phyloP scores from a whole-genome alignment of 2,329 filamentous ascomycete genomes.

The Neurospora crassa region DNA sequence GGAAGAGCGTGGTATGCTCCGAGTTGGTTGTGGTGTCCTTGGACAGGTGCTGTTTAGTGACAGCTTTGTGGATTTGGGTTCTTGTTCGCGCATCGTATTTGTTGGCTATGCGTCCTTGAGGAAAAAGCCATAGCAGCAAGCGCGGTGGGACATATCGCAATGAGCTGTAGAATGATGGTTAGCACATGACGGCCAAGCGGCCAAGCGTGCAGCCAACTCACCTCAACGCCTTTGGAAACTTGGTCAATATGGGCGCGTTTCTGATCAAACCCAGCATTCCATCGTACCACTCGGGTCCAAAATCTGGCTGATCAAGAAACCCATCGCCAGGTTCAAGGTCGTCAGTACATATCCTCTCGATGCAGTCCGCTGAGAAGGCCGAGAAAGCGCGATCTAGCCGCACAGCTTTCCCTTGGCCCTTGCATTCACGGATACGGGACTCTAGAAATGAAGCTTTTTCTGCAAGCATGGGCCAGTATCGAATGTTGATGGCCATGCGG shows the following conservation, averaged over 20 bases:
- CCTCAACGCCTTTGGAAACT: constrained; percentile 12
- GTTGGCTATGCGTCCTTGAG: constrained; percentile 8
- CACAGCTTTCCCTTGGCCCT: not conserved
- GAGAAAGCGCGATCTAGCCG: constrained; percentile 5
- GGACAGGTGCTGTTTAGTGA: not conserved
- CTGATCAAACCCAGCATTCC: constrained; percentile 15
- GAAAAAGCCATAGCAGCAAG: constrained; percentile 4
- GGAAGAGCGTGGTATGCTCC: constrained; percentile 15
- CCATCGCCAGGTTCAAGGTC: constrained; percentile 1
- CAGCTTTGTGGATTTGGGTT: not conserved
- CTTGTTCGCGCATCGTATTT: constrained; percentile 2
- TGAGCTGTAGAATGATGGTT: not conserved
- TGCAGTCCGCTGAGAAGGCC: constrained; percentile 3
- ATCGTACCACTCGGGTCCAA: constrained; percentile 17
- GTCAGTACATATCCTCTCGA: constrained; percentile 4
- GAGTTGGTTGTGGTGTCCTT: constrained; percentile 1
- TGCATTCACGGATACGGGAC: not conserved
- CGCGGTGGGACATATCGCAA: not conserved
- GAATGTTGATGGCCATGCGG: not conserved
- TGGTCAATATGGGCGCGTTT: constrained; percentile 16
- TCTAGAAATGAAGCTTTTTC: not conserved
- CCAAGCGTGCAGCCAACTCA: not conserved
- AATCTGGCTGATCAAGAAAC: constrained; percentile 15
- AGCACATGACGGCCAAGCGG: not conserved
- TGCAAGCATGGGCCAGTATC: not conserved